Base-by-base conservation (phyloP, 202 grass and related monocot species). In the Musa balbisiana region DNA sequence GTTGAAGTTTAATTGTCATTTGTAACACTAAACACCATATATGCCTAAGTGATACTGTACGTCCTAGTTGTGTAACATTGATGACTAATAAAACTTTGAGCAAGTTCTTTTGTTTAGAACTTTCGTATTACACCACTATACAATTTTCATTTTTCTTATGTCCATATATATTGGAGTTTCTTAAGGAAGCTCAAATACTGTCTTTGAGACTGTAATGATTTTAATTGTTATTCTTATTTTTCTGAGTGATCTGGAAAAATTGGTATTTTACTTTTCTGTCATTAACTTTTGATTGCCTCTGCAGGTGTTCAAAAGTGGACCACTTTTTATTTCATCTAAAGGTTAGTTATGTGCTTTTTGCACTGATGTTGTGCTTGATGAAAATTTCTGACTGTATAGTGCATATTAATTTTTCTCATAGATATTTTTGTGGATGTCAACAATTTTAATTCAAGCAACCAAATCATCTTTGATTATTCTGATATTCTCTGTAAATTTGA, bases 301-400 rank as follows among this genome's bases (percentile, higher is more conserved):
- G 62, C 82, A 99, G 95, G 95, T 95, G n/a, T 99, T 95, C 81
- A 99, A 99, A 84, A 99, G 95, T 62, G 95, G 95, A 14, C 91
- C 91, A 82, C 85, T 99, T 54, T 99, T 88, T 80, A 95, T 99
- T 88, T 99, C 95, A 76, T 99, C 95, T 33, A 99, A 99, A 99
- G 95, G 95, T 99, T 82, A 85, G 70, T 33, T 80, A 79, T 64
- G 3, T 55, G 11, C 6, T 55, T 11, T 67, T 29, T 29, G 6
- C 3, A 3, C 1, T 68, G 11, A 16, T 29, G 1, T 68, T 60
- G 2, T 60, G 8, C 33, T 33, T 8, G 11, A 68, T 43, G 33
- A 68, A 68, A 8, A 0, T 60, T 60, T 60, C n/a, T 60, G 56
- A 60, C 56, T n/a, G 16, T 60, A n/a, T 19, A 21, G 4, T n/a